A percentile compares a stretch with the other conserved stretches of the same genome.
phyloP scores from a whole-genome alignment of 768 basidiomycete species.

The Ramaria rubella region DNA sequence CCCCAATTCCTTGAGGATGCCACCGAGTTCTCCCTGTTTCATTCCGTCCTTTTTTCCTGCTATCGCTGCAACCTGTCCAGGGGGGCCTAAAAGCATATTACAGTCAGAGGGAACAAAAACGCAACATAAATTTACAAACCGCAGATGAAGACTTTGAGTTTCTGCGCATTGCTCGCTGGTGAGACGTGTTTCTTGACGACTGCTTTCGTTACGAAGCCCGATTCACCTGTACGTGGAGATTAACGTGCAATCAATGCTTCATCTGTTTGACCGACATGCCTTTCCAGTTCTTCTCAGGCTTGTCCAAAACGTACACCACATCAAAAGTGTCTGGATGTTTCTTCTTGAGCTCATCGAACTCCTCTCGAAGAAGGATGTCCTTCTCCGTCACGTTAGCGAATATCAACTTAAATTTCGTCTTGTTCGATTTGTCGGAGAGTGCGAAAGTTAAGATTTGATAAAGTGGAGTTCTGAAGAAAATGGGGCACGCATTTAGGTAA shows the following conservation, averaged over 20 bases:
- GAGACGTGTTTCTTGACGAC: slow-evolving; percentile 70
- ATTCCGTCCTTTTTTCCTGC: slow-evolving; percentile 85
- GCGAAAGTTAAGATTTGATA: slow-evolving; percentile 79
- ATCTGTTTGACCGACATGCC: slow-evolving; percentile 21
- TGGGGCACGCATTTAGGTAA: not conserved
- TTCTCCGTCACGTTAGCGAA: slow-evolving; percentile 86
- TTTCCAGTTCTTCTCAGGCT: slow-evolving; percentile 60
- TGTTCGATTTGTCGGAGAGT: slow-evolving; percentile 67
- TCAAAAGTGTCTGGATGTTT: slow-evolving; percentile 68
- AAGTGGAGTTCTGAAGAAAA: slow-evolving; percentile 57
- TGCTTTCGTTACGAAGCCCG: slow-evolving; percentile 69
- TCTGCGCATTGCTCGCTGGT: slow-evolving; percentile 56
- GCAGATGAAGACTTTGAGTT: slow-evolving; percentile 86
- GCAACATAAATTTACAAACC: slow-evolving; percentile 41
- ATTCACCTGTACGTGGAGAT: slow-evolving; percentile 37
- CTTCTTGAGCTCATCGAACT: slow-evolving; percentile 63
- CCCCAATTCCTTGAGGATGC: slow-evolving; percentile 80
- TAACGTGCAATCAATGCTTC: not conserved
- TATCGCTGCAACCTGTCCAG: slow-evolving; percentile 80
- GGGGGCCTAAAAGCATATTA: slow-evolving; percentile 50
- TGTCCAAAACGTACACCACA: slow-evolving; percentile 83
- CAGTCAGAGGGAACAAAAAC: not conserved
- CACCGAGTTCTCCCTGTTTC: slow-evolving; percentile 78
- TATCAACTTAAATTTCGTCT: slow-evolving; percentile 89
- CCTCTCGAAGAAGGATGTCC: slow-evolving; percentile 83